Percentiles rank a stretch among this genome's conserved stretches.
phyloP scores from a whole-genome alignment of 768 basidiomycete genomes.

The Termitomyces bulborhizus region DNA sequence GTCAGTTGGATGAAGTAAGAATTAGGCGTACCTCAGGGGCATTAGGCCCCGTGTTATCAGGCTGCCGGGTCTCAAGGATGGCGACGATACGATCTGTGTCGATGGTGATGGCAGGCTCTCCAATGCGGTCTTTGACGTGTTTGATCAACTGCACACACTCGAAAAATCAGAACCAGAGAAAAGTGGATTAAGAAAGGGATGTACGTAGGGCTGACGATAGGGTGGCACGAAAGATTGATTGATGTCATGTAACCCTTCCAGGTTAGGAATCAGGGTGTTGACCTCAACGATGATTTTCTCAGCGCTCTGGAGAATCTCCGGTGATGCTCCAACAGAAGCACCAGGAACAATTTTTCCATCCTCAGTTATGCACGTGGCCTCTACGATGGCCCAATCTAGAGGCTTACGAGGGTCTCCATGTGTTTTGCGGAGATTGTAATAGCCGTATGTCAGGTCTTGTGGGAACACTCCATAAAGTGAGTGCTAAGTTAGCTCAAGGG shows the following conservation, averaged over 20 bases:
- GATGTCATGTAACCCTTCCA: constrained; percentile 44
- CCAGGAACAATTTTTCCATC: constrained; percentile 42
- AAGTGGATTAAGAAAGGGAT: constrained; percentile 1
- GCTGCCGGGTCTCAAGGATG: constrained; percentile 31
- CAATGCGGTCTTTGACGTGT: constrained; percentile 39
- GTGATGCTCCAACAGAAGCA: constrained; percentile 41
- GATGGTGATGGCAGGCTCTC: constrained; percentile 36
- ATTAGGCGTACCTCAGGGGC: constrained; percentile 31
- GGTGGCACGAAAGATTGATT: constrained; percentile 39
- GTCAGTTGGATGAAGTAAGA: not conserved
- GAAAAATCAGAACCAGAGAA: not conserved
- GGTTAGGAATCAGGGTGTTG: constrained; percentile 39
- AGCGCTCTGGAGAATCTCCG: constrained; percentile 41
- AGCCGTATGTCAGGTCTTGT: constrained; percentile 42
- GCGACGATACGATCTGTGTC: constrained; percentile 44
- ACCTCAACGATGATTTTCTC: constrained; percentile 47
- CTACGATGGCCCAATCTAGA: constrained; percentile 44
- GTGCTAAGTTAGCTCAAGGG: not conserved
- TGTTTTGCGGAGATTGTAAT: constrained; percentile 36
- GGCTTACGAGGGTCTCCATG: constrained; percentile 39
- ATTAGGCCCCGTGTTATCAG: constrained; percentile 41
- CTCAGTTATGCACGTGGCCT: constrained; percentile 43
- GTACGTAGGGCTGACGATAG: constrained; percentile 34
- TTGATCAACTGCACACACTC: constrained; percentile 26
- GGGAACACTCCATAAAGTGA: constrained; percentile 34